Percentiles rank a stretch among this genome's conserved stretches.
phyloP scores from a whole-genome alignment of 139 green algal genomes.

The Nannochloris sp. region DNA sequence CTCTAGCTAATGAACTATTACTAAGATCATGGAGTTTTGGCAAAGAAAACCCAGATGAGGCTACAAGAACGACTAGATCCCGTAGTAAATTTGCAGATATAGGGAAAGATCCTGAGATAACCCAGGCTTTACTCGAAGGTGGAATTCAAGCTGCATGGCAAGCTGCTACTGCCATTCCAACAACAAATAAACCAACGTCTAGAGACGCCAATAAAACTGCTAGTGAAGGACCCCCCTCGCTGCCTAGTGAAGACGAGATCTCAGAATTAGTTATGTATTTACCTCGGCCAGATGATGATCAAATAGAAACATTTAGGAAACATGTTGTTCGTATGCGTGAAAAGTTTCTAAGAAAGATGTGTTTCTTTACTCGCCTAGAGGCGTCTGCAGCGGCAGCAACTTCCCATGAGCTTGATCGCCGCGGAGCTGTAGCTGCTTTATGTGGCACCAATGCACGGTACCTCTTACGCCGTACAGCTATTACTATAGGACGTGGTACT shows the following conservation, averaged over 20 bases:
- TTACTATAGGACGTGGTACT: slow-evolving; percentile 29
- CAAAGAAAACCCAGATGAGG: no score
- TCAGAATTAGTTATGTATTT: background rate
- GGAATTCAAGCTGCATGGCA: no score
- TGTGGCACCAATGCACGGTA: slow-evolving; percentile 19
- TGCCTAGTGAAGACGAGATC: background rate
- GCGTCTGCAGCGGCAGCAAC: background rate
- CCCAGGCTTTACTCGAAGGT: no score
- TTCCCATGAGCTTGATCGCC: slow-evolving; percentile 26
- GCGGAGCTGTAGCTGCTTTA: slow-evolving; percentile 36
- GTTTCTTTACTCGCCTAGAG: background rate
- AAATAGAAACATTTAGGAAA: background rate
- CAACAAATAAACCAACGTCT: no score
- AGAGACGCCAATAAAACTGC: no score
- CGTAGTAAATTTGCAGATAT: no score
- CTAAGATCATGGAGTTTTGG: no score
- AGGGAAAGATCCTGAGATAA: no score
- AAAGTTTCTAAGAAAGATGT: background rate
- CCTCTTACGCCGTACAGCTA: slow-evolving; percentile 23
- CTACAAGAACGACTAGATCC: no score
- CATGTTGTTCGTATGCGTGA: background rate
- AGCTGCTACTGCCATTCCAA: no score
- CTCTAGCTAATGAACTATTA: background rate
- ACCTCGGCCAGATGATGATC: background rate
- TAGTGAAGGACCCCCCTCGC: background rate